phyloP scores from a whole-genome alignment of 768 basidiomycete genomes.

The Tylopilus rubrobrunneus region DNA sequence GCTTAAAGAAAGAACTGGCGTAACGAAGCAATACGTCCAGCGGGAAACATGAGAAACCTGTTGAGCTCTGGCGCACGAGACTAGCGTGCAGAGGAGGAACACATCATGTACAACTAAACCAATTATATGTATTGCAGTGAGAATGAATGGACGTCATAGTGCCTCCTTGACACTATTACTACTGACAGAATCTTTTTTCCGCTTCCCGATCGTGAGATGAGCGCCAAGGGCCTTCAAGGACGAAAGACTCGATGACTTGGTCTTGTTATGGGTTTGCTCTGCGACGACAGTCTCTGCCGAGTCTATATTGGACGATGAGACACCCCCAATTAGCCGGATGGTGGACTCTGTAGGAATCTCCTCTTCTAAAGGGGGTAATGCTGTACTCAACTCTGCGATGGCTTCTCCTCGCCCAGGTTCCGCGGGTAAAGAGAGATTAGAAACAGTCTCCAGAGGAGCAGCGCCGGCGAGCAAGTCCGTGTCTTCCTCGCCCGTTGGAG shows the following conservation, averaged over 20 bases:
- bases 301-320: constrained; percentile 36
- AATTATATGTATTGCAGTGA: constrained; percentile 7
- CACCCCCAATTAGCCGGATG: constrained; percentile 58
- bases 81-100: constrained; percentile 12
- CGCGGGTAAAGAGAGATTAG: constrained; percentile 29
- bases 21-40: constrained; percentile 12
- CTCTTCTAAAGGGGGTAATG: constrained; percentile 10
- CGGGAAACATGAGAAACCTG: constrained; percentile 5
- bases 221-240: constrained; percentile 55
- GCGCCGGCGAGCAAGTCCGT: constrained; percentile 51
- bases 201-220: constrained; percentile 35
- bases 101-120: constrained; percentile 22
- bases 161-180: constrained; percentile 46
- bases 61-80: constrained; percentile 9
- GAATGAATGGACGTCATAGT: constrained; percentile 20
- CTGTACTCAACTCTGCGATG: constrained; percentile 8
- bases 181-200: constrained; percentile 51
- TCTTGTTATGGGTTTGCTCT: constrained; percentile 46
- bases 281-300: constrained; percentile 30
- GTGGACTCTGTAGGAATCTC: constrained; percentile 37
- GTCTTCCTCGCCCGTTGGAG: constrained; percentile 28
- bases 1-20: constrained; percentile 4
- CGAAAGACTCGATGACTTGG: constrained; percentile 47
- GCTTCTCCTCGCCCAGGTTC: constrained; percentile 6
- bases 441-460: constrained; percentile 30